Base-by-base conservation (phyloP, 2,329 filamentous ascomycete species). In the Juglanconis oblonga region DNA sequence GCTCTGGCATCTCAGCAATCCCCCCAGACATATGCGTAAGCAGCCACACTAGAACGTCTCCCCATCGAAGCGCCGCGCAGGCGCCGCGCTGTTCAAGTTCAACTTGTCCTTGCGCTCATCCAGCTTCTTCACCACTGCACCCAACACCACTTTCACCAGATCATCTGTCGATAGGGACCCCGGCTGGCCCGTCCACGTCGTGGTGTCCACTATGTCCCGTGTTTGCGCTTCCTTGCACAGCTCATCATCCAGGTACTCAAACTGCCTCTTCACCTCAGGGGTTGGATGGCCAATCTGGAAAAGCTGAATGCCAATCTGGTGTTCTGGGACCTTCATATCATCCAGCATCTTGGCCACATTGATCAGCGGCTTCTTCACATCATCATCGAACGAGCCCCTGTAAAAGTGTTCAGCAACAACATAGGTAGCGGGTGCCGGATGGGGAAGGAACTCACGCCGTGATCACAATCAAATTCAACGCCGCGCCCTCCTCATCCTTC, bases 401-500 rank as follows among this genome's bases (percentile, higher is more conserved):
- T 47, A 5, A 4, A 6, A 17, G 17, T 38, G 7, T 47, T 47
- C 24, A 47, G 44, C 44, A 24, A 47, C 14, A 17, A 11, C 5
- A 17, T 3, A 47, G 17, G 44, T 14, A 17, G 8, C 14, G 42
- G 10, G 42, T 13, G 14, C 6, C 5, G 42, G 42, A 13, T 44
- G 14, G 10, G 10, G 14, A 44, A 44, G 8, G n/a, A 45, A 45
- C 42, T 48, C 45, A 48, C 45, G 68, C 68, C 2, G 68, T 70
- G 62, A 70, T 67, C 48, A 68, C 68, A 58, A 70, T 68, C 55
- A 70, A 53, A 59, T 70, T 69, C 51, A 70, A 65, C 4, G 68
- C 65, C 13, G 69, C 52, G 29, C 67, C 65, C 58, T 69, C 64
- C 17, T 67, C 67, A 53, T 70, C 68, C 24, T 59, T 55, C 59